Percentiles rank a stretch among this genome's conserved stretches.
Evolutionary conservation across 2,329 filamentous ascomycete genomes (phyloP).

Genomic region (Ilyonectria destructans): DNA sequence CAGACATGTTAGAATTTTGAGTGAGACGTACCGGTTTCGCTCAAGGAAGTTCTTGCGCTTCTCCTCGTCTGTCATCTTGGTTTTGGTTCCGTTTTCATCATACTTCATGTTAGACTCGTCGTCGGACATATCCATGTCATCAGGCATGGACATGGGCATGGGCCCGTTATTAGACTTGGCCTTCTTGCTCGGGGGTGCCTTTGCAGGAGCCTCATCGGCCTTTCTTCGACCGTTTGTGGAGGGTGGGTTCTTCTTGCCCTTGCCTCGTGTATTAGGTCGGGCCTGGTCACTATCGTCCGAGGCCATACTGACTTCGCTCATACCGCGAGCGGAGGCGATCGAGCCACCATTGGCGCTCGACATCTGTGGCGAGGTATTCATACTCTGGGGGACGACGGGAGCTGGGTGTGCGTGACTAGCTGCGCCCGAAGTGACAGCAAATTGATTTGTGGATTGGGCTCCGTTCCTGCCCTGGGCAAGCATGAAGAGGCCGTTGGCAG

Average conservation of each 20-base stretch:
- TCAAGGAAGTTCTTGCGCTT: constrained; percentile 99
- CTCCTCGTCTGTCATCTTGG: constrained; percentile 80
- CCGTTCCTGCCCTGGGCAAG: constrained; percentile 81
- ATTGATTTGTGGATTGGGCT: constrained; percentile 66
- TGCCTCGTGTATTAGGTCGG: constrained; percentile 77
- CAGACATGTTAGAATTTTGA: background rate
- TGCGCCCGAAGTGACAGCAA: constrained; percentile 63
- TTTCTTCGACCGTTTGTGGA: constrained; percentile 82
- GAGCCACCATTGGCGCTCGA: constrained; percentile 64
- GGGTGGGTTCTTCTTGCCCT: constrained; percentile 77
- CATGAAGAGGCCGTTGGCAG: constrained; percentile 94
- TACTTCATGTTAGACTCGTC: constrained; percentile 62
- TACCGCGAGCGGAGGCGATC: constrained; percentile 66
- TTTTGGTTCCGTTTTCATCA: constrained; percentile 45
- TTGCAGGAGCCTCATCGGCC: constrained; percentile 77
- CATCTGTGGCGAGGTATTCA: constrained; percentile 68
- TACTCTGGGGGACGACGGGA: constrained; percentile 52
- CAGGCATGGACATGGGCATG: constrained; percentile 49
- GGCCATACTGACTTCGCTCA: constrained; percentile 79
- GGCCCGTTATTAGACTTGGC: constrained; percentile 64
- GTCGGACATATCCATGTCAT: constrained; percentile 68
- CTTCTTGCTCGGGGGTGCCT: constrained; percentile 80
- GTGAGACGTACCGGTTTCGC: constrained; percentile 83
- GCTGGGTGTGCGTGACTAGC: constrained; percentile 67
- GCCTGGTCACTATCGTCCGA: constrained; percentile 82